These are phyloP conservation scores for Parachaetomium inaequale DNA, from an alignment of 495 filamentous ascomycete species.

Conservation along the genomic window DNA sequence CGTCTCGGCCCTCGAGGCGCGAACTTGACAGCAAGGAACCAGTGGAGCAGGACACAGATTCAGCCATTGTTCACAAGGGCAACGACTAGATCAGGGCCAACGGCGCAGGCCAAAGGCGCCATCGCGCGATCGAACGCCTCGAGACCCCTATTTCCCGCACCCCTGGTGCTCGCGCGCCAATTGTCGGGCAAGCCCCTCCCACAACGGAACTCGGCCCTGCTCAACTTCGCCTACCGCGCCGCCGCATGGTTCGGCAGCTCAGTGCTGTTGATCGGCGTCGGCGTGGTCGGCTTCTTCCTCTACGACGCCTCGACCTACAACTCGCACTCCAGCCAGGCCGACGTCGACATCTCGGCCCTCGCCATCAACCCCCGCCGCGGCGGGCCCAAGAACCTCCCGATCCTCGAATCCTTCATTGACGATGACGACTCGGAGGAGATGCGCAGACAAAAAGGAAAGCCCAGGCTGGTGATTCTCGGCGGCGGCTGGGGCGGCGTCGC, in stretches of 20 bases:
- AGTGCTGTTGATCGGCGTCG: constrained; percentile 40
- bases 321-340: constrained; percentile 57
- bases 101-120: neutral
- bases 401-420: constrained; percentile 79
- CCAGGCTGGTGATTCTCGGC: constrained; percentile 85
- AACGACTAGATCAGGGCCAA: neutral
- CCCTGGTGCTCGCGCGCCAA: constrained; percentile 25
- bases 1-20: constrained; percentile 1
- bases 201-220: constrained; percentile 37
- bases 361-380: constrained; percentile 79
- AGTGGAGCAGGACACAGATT: constrained; percentile 4
- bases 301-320: constrained; percentile 93
- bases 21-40: neutral
- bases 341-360: constrained; percentile 76
- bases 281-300: constrained; percentile 79
- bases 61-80: constrained; percentile 14
- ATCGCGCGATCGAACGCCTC: neutral
- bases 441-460: constrained; percentile 72
- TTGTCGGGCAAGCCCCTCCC: constrained; percentile 51
- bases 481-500: constrained; percentile 95
- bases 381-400: constrained; percentile 94
- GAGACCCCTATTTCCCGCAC: neutral
- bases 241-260: constrained; percentile 50
- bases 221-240: constrained; percentile 51
- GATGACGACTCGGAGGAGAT: constrained; percentile 75